Evolutionary conservation across 73 alveolate genomes (phyloP), one percentile per base, ranked within the genome.

Genomic region (Durusdinium trenchii): DNA sequence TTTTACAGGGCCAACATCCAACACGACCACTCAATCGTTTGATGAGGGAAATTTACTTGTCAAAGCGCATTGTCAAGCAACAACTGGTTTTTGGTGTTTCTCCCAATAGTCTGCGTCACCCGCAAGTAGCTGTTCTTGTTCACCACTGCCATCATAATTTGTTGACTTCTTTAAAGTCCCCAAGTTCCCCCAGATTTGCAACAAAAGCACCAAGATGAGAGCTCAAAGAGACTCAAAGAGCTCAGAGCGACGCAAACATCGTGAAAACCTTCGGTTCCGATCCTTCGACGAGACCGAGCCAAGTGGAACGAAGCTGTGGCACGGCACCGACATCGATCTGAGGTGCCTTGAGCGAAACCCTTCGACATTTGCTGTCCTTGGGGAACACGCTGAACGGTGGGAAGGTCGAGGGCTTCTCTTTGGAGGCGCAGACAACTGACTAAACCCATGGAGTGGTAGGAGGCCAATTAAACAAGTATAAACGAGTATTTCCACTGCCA

Each of bases 361-460:
- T 79, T 43, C 90, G 28, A 43, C 90, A 79, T n/a, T 45, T 79
- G 69, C 67, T 79, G 90, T 30, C 14, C 62, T 36, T 79, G 90
- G 90, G 90, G 67, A 79, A 79, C 64, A 64, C 90, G 46, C 67
- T 79, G 67, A 47, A 79, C 9, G 60, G 86, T 10, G 90, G 45
- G 45, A 18, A 28, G 12, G 64, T 32, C 46, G 28, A 6, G 67
- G 90, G 90, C 67, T 79, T 46, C 52, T 79, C 90, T 28, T 3
- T 79, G n/a, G 90, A 79, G 90, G 67, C n/a, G 36, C 14, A 48
- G 83, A 2, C 50, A 20, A 5, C 28, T 9, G 64, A 20, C 20
- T 20, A 54, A 9, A 12, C 64, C 64, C n/a, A n/a, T n/a, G n/a
- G n/a, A n/a, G n/a, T n/a, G n/a, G n/a, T n/a, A n/a, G n/a, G n/a